Evolutionary conservation across 768 basidiomycete genomes (phyloP).

Genomic region (Boletus sp.): DNA sequence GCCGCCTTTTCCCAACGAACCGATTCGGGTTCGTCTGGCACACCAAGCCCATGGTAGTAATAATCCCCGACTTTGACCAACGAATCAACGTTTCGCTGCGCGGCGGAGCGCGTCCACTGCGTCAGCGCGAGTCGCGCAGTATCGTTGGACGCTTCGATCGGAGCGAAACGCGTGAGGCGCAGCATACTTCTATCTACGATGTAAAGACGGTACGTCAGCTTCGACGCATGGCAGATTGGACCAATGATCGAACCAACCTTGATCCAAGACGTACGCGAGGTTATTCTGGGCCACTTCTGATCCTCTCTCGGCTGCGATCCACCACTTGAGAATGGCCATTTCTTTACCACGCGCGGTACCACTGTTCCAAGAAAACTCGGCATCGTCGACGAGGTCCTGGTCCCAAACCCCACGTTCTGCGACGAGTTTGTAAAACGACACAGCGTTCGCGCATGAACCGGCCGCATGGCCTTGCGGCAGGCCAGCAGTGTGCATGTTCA

Average conservation of each 20-base stretch:
- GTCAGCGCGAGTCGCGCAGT: conserved; percentile 82
- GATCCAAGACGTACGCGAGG: conserved; percentile 87
- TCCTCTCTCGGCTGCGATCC: conserved; percentile 91
- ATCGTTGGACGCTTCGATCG: conserved; percentile 73
- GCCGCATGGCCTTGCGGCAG: conserved; percentile 50
- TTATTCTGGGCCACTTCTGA: conserved; percentile 95
- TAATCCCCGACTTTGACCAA: conserved; percentile 98
- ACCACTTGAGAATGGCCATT: conserved; percentile 89
- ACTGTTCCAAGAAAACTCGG: conserved; percentile 71
- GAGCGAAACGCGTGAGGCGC: conserved; percentile 65
- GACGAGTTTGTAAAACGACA: conserved; percentile 91
- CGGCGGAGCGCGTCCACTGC: conserved; percentile 93
- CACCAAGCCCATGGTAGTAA: conserved; percentile 88
- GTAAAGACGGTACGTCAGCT: background rate
- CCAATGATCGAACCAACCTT: conserved; percentile 55
- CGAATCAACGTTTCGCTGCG: conserved; percentile 93
- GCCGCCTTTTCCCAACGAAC: conserved; percentile 85
- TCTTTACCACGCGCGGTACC: conserved; percentile 72
- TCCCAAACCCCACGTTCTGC: conserved; percentile 89
- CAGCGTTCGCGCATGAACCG: conserved; percentile 85
- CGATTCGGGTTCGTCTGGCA: conserved; percentile 62
- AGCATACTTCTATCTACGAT: conserved; percentile 65
- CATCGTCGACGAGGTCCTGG: conserved; percentile 78
- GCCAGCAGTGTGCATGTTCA: conserved; percentile 43
- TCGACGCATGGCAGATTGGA: conserved; percentile 33